Base-by-base conservation (phyloP, 768 basidiomycete genomes). In the Chalciporus piperatus region DNA sequence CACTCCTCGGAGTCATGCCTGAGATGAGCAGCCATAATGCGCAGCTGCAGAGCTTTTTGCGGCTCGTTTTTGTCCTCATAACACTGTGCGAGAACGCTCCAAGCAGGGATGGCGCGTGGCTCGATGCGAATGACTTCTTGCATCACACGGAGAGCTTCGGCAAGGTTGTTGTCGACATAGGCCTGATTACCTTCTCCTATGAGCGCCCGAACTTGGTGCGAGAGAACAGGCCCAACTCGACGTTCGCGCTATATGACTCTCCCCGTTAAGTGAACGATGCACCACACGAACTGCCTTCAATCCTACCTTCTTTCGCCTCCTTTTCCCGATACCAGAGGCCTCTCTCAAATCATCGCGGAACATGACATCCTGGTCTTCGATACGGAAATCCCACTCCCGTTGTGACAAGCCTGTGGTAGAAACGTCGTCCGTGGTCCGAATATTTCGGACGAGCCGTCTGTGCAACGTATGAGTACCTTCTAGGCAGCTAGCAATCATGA, bases 111-210 rank as follows among this genome's bases (percentile, higher is more conserved):
- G 2, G 92, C 88, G 16, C 89, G 82, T 2, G 95, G 92, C 65
- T 99, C 96, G 50, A 94, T 91, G 9, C 92, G 83, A 48, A 99
- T 92, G 57, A 97, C 90, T 63, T 98, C 92, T 64, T 87, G 85
- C 81, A 94, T 89, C 22, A 86, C 78, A 17, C 83, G 80, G 32
- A 92, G 83, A 1, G 92, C 86, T 58, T 86, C 78, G 3, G 75
- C 70, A 9, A 84, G 71, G 49, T 91, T 70, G 53, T 74, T 80
- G 59, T 87, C 82, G 45, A 95, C 81, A 67, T 91, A 97, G 3
- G 88, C 87, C 61, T 89, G 83, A 63, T 94, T 95, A 19, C 90
- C 95, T 48, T 87, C 83, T 23, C 92, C 92, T 45, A 98, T 83
- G 16, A 96, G 72, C 1, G 80, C 74, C 46, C 78, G 78, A 12